A percentile compares a stretch with the other conserved stretches of the same genome.
Conservation (phyloP, 208 protist species). For the Leishmania gerbilli region DNA sequence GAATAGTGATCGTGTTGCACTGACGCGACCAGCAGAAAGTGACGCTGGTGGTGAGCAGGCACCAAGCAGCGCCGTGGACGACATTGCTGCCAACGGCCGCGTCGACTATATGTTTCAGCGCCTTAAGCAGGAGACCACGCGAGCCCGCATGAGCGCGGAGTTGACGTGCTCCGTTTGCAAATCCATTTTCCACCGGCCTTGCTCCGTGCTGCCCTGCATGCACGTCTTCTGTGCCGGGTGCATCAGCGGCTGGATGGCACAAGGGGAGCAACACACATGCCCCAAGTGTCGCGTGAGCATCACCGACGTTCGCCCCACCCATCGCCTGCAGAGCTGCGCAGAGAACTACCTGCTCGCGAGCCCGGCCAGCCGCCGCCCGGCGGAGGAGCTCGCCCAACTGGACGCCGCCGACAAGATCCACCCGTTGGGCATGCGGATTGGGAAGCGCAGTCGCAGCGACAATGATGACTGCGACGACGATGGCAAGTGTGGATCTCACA, state of each 20-base stretch:
- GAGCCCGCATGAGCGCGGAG: conserved; percentile 50
- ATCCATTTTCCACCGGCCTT: conserved; percentile 69
- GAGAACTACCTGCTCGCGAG: conserved; percentile 63
- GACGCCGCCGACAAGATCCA: conserved; percentile 66
- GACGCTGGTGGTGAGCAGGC: background rate
- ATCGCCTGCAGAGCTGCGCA: conserved; percentile 75
- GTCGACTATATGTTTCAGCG: conserved; percentile 71
- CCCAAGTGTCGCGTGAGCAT: conserved; percentile 64
- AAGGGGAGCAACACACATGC: conserved; percentile 39
- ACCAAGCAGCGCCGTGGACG: background rate
- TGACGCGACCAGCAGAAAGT: conserved; percentile 36
- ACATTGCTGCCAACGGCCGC: conserved; percentile 14
- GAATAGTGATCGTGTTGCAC: conserved; percentile 50
- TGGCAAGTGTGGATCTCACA: background rate
- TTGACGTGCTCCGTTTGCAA: conserved; percentile 83
- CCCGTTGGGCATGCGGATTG: conserved; percentile 37
- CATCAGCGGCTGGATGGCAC: conserved; percentile 68
- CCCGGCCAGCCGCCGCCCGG: conserved; percentile 37
- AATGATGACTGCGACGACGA: conserved; percentile 16
- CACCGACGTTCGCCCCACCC: conserved; percentile 71
- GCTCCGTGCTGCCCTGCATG: conserved; percentile 84
- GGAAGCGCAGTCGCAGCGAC: conserved; percentile 40
- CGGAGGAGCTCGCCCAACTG: conserved; percentile 46
- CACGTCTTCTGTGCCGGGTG: conserved; percentile 90
- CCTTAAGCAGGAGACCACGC: conserved; percentile 39